Conservation (phyloP, 768 basidiomycete species). For the Pulveroboletus frians region DNA sequence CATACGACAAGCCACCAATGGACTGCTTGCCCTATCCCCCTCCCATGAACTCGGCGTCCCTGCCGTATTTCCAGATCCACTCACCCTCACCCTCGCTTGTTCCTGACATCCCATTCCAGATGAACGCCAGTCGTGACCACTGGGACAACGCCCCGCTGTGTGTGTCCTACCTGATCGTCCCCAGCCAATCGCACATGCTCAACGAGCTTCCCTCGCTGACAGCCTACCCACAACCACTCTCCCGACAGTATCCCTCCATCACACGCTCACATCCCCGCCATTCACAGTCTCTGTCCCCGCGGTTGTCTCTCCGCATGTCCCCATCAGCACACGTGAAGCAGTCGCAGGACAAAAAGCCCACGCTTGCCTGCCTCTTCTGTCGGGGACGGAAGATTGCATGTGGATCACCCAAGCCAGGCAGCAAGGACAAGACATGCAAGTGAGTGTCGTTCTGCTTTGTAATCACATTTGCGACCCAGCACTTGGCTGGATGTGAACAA, state of each 20-base stretch:
- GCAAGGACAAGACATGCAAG: conserved; percentile 60
- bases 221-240: conserved; percentile 8
- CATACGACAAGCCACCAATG: conserved; percentile 26
- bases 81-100: conserved; percentile 11
- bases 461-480: not conserved
- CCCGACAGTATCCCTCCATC: conserved; percentile 9
- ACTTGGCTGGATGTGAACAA: conserved; percentile 6
- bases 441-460: too few relatives aligned
- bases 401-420: conserved; percentile 50
- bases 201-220: conserved; percentile 10
- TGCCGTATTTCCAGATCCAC: conserved; percentile 16
- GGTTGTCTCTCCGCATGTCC: conserved; percentile 15
- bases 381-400: conserved; percentile 67
- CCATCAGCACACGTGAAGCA: conserved; percentile 23
- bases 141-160: conserved; percentile 19
- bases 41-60: conserved; percentile 16
- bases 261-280: conserved; percentile 20
- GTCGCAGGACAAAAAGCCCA: conserved; percentile 47
- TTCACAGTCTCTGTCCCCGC: conserved; percentile 27
- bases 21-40: conserved; percentile 30
- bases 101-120: conserved; percentile 7
- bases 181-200: conserved; percentile 20
- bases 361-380: conserved; percentile 61
- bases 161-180: conserved; percentile 1
- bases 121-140: conserved; percentile 7